Evolutionary conservation across 306 rosid species (phyloP), one percentile per base, ranked within the genome.

Genomic region (Fagus sylvatica): DNA sequence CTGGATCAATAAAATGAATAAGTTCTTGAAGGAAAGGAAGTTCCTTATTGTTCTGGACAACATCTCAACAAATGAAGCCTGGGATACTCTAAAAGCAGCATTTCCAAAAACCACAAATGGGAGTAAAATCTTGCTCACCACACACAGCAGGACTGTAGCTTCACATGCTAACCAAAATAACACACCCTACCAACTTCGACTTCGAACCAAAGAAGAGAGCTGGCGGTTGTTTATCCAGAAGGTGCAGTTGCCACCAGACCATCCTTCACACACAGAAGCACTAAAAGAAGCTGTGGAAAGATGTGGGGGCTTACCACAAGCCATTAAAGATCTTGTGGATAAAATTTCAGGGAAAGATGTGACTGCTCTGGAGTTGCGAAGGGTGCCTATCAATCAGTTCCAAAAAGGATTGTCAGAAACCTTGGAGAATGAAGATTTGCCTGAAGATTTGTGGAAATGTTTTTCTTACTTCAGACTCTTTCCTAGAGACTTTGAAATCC

Each of bases 161-260:
- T 65, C 22, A 7, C 40, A 15, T 57, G 36, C 40, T 9, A 65
- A 76, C 46, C 71, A 34, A n/a, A 32, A 22, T 11, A 56, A 33
- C n/a, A 28, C 34, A 15, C 53, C 7, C 34, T 72, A 60, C 43
- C 72, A 22, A 3, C 75, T 87, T 79, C 54, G 69, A 48, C 83
- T 84, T 22, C 77, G 70, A 65, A 84, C 80, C n/a, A 81, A 73
- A 71, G 84, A 81, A 51, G 88, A 84, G 49, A 76, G 86, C 40
- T 74, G 76, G 83, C 2, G 32, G 1, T 66, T 84, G 64, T 71
- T 82, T 42, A 65, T 19, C 39, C 75, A 76, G 83, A 79, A 30
- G 81, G 84, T 79, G 75, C 36, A 70, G 6, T 19, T 60, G 53
- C 39, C 0, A 8, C 32, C 22, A 4, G 4, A 28, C 30, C 17